These are phyloP conservation scores for Ramaria rubella DNA, from an alignment of 768 basidiomycete species.

Conservation along the genomic window DNA sequence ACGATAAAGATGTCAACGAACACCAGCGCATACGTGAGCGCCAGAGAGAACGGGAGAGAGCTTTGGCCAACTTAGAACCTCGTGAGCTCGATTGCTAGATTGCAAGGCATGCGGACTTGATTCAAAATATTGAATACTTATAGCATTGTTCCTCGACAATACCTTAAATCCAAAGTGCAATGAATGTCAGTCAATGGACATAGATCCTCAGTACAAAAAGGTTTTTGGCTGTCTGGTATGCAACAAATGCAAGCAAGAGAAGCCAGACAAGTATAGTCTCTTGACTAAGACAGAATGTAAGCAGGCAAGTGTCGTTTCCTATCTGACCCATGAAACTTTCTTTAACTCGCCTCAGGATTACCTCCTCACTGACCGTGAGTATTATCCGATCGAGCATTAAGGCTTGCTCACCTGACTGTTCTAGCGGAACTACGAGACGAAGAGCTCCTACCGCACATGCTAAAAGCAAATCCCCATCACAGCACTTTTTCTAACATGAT, in stretches of 20 bases:
- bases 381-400: neutral
- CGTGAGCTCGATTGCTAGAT: slow-evolving; percentile 40
- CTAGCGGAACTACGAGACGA: slow-evolving; percentile 91
- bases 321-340: neutral
- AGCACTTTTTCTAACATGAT: slow-evolving; percentile 99
- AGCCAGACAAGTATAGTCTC: slow-evolving; percentile 89
- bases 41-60: slow-evolving; percentile 72
- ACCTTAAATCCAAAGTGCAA: slow-evolving; percentile 73
- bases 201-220: slow-evolving; percentile 75
- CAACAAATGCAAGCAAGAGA: slow-evolving; percentile 81
- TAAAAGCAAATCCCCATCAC: slow-evolving; percentile 92
- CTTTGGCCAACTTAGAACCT: slow-evolving; percentile 68
- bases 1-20: slow-evolving; percentile 75
- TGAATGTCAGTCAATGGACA: slow-evolving; percentile 83
- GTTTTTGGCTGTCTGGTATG: slow-evolving; percentile 85
- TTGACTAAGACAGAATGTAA: slow-evolving; percentile 99
- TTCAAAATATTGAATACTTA: neutral
- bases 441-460: slow-evolving; percentile 84
- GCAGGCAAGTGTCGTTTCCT: slow-evolving; percentile 45
- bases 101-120: neutral
- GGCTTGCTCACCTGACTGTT: slow-evolving; percentile 2
- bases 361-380: slow-evolving; percentile 83
- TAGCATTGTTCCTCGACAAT: slow-evolving; percentile 69
- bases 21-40: slow-evolving; percentile 70
- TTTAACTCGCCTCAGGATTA: slow-evolving; percentile 63